Conservation (phyloP, 2,329 filamentous ascomycete species). For the Xylaria sp. region DNA sequence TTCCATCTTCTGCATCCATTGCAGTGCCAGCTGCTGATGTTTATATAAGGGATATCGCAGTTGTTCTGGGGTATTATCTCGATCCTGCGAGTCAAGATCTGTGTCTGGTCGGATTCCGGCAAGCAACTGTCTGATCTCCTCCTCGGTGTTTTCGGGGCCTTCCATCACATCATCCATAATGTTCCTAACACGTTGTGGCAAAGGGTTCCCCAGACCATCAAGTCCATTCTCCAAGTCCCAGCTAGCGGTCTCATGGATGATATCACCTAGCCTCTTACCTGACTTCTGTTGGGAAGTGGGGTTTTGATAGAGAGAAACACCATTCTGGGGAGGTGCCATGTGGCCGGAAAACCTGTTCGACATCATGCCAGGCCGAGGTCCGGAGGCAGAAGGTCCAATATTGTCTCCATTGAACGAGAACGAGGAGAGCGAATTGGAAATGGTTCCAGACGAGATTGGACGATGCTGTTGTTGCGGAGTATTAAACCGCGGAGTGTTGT, state of each 20-base stretch:
- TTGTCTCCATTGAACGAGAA: neutral
- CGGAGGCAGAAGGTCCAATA: neutral
- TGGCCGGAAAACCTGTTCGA: neutral
- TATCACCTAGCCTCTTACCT: slow-evolving; percentile 34
- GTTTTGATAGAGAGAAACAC: slow-evolving; percentile 28
- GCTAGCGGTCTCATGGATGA: slow-evolving; percentile 44
- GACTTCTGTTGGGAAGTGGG: slow-evolving; percentile 17
- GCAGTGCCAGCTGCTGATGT: slow-evolving; percentile 78
- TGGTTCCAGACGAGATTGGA: too few species aligned
- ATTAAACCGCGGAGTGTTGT: too few species aligned
- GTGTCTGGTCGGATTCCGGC: slow-evolving; percentile 75
- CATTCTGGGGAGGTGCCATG: neutral
- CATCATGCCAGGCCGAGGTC: neutral
- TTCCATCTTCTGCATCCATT: slow-evolving; percentile 78
- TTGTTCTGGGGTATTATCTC: slow-evolving; percentile 69
- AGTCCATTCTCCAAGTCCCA: slow-evolving; percentile 42
- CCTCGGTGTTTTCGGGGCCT: slow-evolving; percentile 47
- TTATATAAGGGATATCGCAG: slow-evolving; percentile 73
- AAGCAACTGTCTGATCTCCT: slow-evolving; percentile 71
- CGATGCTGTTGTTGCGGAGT: too few species aligned
- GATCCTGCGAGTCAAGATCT: slow-evolving; percentile 62
- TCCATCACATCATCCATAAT: slow-evolving; percentile 42
- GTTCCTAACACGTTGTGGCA: slow-evolving; percentile 39
- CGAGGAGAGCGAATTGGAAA: too few species aligned
- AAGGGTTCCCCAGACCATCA: slow-evolving; percentile 42